These are phyloP conservation scores for Cutaneotrichosporon arboriforme DNA, from an alignment of 1,284 basidiomycete species.

Conservation along the genomic window DNA sequence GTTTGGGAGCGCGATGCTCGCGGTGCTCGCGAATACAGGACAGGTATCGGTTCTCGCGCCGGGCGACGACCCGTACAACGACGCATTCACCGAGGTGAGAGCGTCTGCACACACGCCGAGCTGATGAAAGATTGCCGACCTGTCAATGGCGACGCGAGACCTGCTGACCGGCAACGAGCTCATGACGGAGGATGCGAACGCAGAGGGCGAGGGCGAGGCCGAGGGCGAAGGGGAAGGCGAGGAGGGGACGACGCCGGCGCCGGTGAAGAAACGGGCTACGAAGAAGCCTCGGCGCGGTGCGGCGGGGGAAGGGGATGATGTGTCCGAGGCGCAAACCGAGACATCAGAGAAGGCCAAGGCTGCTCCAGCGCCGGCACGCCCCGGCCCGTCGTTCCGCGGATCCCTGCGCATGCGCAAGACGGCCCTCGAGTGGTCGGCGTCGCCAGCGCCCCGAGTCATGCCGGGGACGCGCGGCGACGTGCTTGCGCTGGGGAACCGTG, in stretches of 20 bases:
- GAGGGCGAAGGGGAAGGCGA: background rate
- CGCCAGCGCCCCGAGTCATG: constrained; percentile 15
- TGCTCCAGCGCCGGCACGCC: too few relatives aligned
- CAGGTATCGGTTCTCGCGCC: constrained; percentile 37
- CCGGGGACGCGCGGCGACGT: constrained; percentile 31
- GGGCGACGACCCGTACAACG: constrained; percentile 25
- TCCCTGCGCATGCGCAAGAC: constrained; percentile 28
- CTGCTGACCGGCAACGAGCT: constrained; percentile 1
- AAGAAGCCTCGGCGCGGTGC: too few relatives aligned
- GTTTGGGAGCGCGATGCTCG: constrained; percentile 29
- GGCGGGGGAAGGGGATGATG: too few relatives aligned
- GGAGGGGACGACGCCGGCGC: too few relatives aligned
- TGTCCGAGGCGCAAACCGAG: too few relatives aligned
- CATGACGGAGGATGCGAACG: too few relatives aligned
- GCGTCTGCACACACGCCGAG: background rate
- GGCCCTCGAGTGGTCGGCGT: constrained; percentile 31
- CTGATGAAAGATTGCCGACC: constrained; percentile 29
- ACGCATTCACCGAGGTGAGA: constrained; percentile 33
- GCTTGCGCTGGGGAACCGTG: constrained; percentile 33
- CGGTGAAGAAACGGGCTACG: too few relatives aligned
- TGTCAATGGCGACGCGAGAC: constrained; percentile 22
- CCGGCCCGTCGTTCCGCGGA: constrained; percentile 8
- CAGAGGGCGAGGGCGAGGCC: constrained; percentile 2
- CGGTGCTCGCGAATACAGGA: constrained; percentile 22
- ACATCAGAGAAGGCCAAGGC: too few relatives aligned